Conservation (phyloP, 768 basidiomycete species). For the Rubroboletus satanas region DNA sequence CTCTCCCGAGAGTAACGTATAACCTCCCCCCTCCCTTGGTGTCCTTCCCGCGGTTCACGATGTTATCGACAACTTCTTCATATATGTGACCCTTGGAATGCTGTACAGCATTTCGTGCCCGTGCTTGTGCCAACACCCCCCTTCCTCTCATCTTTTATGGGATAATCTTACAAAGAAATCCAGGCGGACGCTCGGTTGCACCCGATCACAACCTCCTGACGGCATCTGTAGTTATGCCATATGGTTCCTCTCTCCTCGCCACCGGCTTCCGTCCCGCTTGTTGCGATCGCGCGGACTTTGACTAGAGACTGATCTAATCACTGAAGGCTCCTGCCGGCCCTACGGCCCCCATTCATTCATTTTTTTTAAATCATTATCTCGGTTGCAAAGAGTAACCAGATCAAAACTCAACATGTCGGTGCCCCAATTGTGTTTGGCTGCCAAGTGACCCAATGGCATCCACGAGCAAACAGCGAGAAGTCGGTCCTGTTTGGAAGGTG, state of each 20-base stretch:
- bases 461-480: conserved; percentile 17
- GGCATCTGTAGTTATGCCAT: conserved; percentile 26
- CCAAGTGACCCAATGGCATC: conserved; percentile 9
- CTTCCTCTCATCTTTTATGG: conserved; percentile 13
- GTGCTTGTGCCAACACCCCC: conserved; percentile 15
- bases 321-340: conserved; percentile 9
- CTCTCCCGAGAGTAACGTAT: neutral
- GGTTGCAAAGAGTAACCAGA: conserved; percentile 10
- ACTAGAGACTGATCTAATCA: conserved; percentile 25
- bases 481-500: conserved; percentile 19
- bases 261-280: conserved; percentile 30
- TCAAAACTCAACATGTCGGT: conserved; percentile 10
- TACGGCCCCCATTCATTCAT: conserved; percentile 15
- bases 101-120: conserved; percentile 19
- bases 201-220: conserved; percentile 26
- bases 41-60: conserved; percentile 11
- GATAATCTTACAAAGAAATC: conserved; percentile 13
- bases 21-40: neutral
- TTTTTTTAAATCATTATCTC: conserved; percentile 7
- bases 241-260: conserved; percentile 19
- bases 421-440: neutral
- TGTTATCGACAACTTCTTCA: conserved; percentile 10
- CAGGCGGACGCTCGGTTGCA: conserved; percentile 16
- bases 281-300: conserved; percentile 25
- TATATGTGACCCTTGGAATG: conserved; percentile 21